phyloP scores from a whole-genome alignment of 139 green algal genomes.

The Marvania coccoides region DNA sequence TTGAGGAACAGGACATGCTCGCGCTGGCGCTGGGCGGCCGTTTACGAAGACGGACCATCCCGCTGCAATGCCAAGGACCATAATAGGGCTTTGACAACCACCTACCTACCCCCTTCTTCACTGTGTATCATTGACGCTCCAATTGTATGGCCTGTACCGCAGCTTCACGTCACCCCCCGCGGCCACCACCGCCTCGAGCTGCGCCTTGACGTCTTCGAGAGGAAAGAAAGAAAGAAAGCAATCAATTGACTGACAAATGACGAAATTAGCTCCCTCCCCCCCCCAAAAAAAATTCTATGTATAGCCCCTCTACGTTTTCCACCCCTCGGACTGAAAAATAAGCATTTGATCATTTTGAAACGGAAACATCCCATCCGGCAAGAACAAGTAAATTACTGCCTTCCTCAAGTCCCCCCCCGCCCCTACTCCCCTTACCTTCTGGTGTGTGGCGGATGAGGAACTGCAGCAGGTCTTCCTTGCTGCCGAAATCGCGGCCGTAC shows the following conservation, averaged over 20 bases:
- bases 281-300: no score
- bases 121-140: conserved; percentile 14
- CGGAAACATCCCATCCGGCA: no score
- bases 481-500: conserved; percentile 76
- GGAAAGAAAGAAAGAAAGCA: background rate
- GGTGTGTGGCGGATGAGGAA: conserved; percentile 43
- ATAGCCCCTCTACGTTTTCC: no score
- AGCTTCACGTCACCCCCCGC: conserved; percentile 19
- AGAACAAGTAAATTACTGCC: no score
- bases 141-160: conserved; percentile 20
- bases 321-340: no score
- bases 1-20: conserved; percentile 62
- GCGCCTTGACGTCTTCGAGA: background rate
- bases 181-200: conserved; percentile 32
- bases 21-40: conserved; percentile 48
- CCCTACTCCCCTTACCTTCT: conserved; percentile 1
- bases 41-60: conserved; percentile 22
- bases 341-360: no score
- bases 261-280: no score
- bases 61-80: conserved; percentile 37
- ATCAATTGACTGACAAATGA: no score
- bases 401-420: no score
- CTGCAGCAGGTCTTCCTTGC: conserved; percentile 39
- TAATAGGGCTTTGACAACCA: no score
- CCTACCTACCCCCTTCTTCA: background rate